Evolutionary conservation across 2,329 filamentous ascomycete genomes (phyloP), one percentile per base, ranked within the genome.

Genomic region (Colletotrichum euphorbiae): DNA sequence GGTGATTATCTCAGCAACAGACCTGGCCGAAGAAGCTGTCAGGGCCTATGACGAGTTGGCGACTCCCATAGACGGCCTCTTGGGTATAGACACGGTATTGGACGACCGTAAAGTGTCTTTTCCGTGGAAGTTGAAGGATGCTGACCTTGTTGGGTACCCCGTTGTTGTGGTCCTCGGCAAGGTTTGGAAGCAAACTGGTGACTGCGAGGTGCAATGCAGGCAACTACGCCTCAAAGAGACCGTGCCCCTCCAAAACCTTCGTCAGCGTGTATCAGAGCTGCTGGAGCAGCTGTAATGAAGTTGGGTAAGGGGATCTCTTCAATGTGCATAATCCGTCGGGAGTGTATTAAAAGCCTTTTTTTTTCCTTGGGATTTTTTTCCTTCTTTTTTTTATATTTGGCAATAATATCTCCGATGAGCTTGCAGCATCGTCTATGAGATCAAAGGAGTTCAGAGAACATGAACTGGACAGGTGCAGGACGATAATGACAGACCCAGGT

Each of bases 71-170:
- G 13, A 21, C 6, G 21, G 33, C 33, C 11, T 11, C 6, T 31
- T 7, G 6, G 62, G 12, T 57, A 46, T 91, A 6, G 93, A 97
- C 75, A 82, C 86, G 2, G 83, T 93, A 2, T 79, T 97, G 1
- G 94, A 97, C 77, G 94, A 97, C 78, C 85, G 91, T 17, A 76
- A 82, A 11, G 85, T 88, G 72, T 82, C 86, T 1, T 83, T 98
- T 69, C 87, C 89, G 3, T 97, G 93, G 93, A 98, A 97, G 78
- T 82, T 98, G 75, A 89, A 89, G 42, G 96, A 99, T 80, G 96
- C 95, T 1, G 94, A 98, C 77, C 77, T 96, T 66, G 88, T 95
- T 62, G 96, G 96, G 3, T 97, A 97, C 77, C 95, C 95, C 0
- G 84, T 98, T 12, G 84, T 95, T 8, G 83, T 98, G 12, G 85